phyloP scores from a whole-genome alignment of 106 monocot species.

The Dendrobium officinale region DNA sequence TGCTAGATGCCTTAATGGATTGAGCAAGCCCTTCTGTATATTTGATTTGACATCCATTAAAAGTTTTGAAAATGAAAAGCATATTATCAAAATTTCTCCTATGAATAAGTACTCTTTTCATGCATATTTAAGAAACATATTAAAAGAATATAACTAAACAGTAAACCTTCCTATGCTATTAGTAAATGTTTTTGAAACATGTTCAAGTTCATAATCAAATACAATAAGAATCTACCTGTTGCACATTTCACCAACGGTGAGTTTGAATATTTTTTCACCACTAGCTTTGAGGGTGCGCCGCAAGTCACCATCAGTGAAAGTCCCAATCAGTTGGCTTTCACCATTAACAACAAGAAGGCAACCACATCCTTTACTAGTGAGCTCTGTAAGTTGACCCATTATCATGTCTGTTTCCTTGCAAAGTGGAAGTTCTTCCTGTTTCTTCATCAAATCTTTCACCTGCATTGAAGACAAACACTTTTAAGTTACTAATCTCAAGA shows the following conservation, averaged over 20 bases:
- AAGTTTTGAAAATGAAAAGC: too few relatives aligned
- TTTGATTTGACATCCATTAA: too few relatives aligned
- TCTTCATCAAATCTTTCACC: constrained; percentile 87
- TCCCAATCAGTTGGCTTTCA: constrained; percentile 60
- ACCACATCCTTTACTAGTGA: constrained; percentile 90
- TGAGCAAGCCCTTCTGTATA: too few relatives aligned
- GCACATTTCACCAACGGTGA: constrained; percentile 91
- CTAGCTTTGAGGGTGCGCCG: constrained; percentile 68
- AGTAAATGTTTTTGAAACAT: too few relatives aligned
- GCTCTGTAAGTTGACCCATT: constrained; percentile 85
- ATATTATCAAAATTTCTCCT: too few relatives aligned
- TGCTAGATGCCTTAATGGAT: too few relatives aligned
- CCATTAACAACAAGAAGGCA: constrained; percentile 81
- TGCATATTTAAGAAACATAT: too few relatives aligned
- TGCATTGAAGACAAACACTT: background rate
- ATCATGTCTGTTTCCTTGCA: constrained; percentile 85
- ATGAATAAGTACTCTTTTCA: too few relatives aligned
- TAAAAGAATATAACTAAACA: too few relatives aligned
- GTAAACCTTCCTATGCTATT: too few relatives aligned
- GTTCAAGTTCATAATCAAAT: too few relatives aligned
- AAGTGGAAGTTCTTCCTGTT: constrained; percentile 60
- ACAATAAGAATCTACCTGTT: constrained; percentile 34
- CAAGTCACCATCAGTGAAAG: constrained; percentile 94
- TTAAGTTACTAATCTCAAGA: too few relatives aligned
- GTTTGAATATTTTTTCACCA: constrained; percentile 74